Conservation (phyloP, 495 filamentous ascomycete species). For the Talaromyces thailandensis region DNA sequence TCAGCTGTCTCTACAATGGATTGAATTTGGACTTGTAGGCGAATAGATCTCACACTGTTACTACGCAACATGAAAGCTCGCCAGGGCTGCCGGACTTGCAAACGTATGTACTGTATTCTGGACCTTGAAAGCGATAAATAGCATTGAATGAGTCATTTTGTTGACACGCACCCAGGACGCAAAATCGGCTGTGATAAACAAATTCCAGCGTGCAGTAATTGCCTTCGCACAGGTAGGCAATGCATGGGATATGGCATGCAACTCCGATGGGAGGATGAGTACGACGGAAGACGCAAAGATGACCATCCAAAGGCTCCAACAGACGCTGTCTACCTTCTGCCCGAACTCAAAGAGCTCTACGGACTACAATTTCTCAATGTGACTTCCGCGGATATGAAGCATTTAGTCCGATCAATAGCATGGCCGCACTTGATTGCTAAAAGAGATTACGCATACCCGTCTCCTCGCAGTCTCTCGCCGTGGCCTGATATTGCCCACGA, state of each 20-base stretch:
- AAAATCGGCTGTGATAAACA: slow-evolving; percentile 5
- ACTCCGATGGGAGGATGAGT: not conserved
- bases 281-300: not conserved
- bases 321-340: not conserved
- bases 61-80: not conserved
- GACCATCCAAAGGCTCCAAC: not conserved
- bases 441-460: not conserved
- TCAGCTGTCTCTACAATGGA: not conserved
- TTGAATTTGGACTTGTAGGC: not conserved
- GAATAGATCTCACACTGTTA: not conserved
- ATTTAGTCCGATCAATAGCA: not conserved
- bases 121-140: no score
- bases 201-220: not conserved
- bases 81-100: slow-evolving; percentile 2
- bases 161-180: not conserved
- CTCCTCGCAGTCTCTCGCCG: not conserved
- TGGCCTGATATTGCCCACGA: not conserved
- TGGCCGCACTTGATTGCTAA: not conserved
- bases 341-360: not conserved
- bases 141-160: not conserved
- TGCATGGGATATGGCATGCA: slow-evolving; percentile 1
- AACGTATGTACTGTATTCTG: not conserved
- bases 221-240: not conserved
- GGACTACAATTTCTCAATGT: slow-evolving; percentile 1
- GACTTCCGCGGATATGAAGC: not conserved